Conservation (phyloP, 2,329 filamentous ascomycete genomes). For the Talaromyces sp. region DNA sequence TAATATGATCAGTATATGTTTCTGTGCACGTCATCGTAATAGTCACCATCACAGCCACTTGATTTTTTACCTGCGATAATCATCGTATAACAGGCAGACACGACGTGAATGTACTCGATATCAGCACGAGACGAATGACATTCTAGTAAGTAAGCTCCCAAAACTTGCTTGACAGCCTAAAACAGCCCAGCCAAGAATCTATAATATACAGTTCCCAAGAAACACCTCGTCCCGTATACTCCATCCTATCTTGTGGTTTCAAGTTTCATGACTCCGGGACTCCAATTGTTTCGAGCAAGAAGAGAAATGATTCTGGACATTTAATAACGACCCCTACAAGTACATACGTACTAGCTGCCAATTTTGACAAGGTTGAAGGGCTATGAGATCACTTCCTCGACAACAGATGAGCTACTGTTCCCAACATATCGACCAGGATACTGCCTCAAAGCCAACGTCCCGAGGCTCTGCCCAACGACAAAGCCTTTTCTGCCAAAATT, state of each 20-base stretch:
- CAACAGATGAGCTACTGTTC: neutral
- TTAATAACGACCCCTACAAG: neutral
- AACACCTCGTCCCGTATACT: neutral
- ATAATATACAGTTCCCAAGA: neutral
- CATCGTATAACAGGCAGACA: neutral
- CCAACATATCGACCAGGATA: conserved; percentile 17
- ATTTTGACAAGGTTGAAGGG: neutral
- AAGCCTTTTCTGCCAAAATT: conserved; percentile 19
- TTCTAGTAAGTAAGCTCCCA: neutral
- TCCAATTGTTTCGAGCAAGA: neutral
- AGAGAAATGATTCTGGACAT: neutral
- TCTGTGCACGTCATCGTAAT: neutral
- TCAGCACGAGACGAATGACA: neutral
- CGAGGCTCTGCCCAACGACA: conserved; percentile 15
- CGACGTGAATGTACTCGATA: neutral
- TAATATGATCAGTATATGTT: conserved; percentile 3
- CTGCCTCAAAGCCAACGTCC: conserved; percentile 9
- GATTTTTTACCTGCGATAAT: neutral
- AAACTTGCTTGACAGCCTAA: neutral
- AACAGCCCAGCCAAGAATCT: neutral
- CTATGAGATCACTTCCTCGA: neutral
- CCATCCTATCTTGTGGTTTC: neutral
- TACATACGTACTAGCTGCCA: neutral
- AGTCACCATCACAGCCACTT: neutral
- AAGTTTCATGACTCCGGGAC: neutral